A percentile compares a stretch with the other conserved stretches of the same genome.
phyloP scores from a whole-genome alignment of 179 eudicot species.

The Corrigiola litoralis region DNA sequence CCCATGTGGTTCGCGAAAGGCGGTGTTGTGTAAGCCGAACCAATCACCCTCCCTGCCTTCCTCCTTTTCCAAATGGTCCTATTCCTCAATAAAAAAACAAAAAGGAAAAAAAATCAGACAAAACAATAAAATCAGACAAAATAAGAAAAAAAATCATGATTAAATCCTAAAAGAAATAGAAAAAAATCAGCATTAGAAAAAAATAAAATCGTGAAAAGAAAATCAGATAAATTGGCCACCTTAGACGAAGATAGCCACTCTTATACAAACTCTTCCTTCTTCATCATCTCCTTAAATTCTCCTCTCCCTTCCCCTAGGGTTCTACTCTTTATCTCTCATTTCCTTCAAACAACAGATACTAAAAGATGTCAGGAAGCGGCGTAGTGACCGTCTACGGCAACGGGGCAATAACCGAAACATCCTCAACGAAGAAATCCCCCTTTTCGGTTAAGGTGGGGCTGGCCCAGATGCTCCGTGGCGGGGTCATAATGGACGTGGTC shows the following conservation, averaged over 20 bases:
- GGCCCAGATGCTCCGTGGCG: constrained; percentile 73
- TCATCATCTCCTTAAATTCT: background rate
- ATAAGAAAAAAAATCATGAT: background rate
- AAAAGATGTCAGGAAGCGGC: constrained; percentile 54
- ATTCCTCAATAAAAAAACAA: too few species aligned
- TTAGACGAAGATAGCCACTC: constrained; percentile 14
- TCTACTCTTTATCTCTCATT: background rate
- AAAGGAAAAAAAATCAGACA: too few species aligned
- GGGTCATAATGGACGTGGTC: constrained; percentile 71
- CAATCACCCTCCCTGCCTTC: too few species aligned
- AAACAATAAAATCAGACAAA: background rate
- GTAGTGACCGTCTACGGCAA: constrained; percentile 60
- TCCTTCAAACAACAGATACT: background rate
- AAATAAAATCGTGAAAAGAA: background rate
- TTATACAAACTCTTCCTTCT: background rate
- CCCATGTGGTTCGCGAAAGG: too few species aligned
- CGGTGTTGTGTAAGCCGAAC: too few species aligned
- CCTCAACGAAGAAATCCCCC: constrained; percentile 42
- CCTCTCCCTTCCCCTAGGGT: background rate
- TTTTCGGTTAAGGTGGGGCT: constrained; percentile 70
- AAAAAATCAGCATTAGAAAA: background rate
- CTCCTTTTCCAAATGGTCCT: too few species aligned
- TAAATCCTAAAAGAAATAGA: too few species aligned
- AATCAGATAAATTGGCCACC: background rate
- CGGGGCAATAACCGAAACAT: constrained; percentile 48